Conservation (phyloP, 805 yeast species). For the Kurtzmaniella fragi region DNA sequence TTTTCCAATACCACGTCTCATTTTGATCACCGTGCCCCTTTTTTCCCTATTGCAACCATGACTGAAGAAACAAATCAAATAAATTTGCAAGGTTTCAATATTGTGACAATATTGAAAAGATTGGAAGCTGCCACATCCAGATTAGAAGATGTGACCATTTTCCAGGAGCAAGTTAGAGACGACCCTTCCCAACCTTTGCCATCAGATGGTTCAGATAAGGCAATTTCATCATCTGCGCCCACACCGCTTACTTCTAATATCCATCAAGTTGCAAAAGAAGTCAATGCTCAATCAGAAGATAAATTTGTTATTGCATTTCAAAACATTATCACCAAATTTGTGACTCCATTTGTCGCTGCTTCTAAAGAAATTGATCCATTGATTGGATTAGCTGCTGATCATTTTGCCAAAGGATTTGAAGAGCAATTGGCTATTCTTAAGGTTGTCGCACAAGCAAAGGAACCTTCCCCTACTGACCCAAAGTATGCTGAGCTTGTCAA, state of each 20-base stretch:
- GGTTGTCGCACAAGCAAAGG: constrained; percentile 55
- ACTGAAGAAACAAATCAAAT: constrained; percentile 34
- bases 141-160: constrained; percentile 80
- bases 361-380: constrained; percentile 53
- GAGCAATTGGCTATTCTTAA: constrained; percentile 56
- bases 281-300: constrained; percentile 18
- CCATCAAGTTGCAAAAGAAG: constrained; percentile 5
- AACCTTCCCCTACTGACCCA: constrained; percentile 58
- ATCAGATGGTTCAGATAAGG: constrained; percentile 3
- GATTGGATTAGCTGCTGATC: constrained; percentile 51
- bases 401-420: constrained; percentile 49
- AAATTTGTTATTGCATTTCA: constrained; percentile 51
- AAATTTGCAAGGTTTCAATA: constrained; percentile 77
- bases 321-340: constrained; percentile 42
- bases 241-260: constrained; percentile 2
- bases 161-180: constrained; percentile 54
- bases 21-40: no score
- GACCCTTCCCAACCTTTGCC: constrained; percentile 1
- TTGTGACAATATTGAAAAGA: constrained; percentile 66
- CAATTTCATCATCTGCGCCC: constrained; percentile 6
- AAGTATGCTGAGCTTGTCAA: constrained; percentile 50
- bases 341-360: constrained; percentile 54
- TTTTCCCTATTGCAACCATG: neutral
- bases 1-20: no score
- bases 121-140: constrained; percentile 93